Evolutionary conservation across 2,329 filamentous ascomycete genomes (phyloP).

Genomic region (Pseudogymnoascus sp.): DNA sequence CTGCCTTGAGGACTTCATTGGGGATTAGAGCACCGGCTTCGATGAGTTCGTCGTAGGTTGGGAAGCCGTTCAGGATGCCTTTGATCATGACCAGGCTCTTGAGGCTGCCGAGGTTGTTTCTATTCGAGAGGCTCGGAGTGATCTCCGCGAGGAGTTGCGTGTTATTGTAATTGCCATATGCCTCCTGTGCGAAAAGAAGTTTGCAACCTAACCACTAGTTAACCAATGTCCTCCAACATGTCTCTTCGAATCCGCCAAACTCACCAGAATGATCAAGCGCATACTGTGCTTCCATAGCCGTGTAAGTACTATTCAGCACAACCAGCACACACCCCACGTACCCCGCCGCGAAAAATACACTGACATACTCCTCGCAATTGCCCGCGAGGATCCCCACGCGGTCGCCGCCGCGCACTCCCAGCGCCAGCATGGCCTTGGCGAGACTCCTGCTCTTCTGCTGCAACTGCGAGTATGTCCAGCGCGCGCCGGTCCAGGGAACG

Average conservation of each 20-base stretch:
- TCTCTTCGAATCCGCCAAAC: conserved; percentile 16
- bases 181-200: conserved; percentile 62
- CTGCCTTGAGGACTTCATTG: conserved; percentile 41
- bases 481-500: conserved; percentile 65
- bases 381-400: conserved; percentile 19
- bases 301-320: conserved; percentile 78
- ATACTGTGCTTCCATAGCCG: conserved; percentile 61
- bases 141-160: conserved; percentile 47
- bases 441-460: conserved; percentile 53
- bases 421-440: conserved; percentile 56
- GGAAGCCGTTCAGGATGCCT: conserved; percentile 44
- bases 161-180: conserved; percentile 59
- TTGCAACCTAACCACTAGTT: conserved; percentile 48
- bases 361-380: conserved; percentile 24
- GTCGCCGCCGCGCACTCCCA: conserved; percentile 48
- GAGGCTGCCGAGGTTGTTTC: conserved; percentile 30
- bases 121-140: conserved; percentile 33
- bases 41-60: conserved; percentile 52
- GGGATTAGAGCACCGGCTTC: conserved; percentile 39
- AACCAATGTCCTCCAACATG: not conserved
- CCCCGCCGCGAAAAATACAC: conserved; percentile 18
- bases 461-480: conserved; percentile 63
- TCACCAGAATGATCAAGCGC: conserved; percentile 61
- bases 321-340: conserved; percentile 58
- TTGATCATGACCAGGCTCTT: conserved; percentile 52